Evolutionary conservation across 306 rosid species (phyloP).

Genomic region (Quercus mongolica): DNA sequence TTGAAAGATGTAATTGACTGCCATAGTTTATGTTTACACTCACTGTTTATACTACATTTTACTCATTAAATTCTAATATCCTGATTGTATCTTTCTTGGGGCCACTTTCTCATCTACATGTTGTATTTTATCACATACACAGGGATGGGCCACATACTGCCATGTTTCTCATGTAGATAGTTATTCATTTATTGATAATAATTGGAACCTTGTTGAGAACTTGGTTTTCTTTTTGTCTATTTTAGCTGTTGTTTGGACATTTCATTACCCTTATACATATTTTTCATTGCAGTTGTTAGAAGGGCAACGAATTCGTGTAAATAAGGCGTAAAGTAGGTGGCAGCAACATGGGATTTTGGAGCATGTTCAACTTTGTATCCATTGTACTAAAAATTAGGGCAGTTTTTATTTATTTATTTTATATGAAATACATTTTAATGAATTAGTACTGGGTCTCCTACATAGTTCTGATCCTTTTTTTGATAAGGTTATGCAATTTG

Average conservation of each 20-base stretch:
- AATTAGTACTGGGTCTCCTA: conserved; percentile 7
- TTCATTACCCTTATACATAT: neutral
- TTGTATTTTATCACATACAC: too few species aligned
- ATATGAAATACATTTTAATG: conserved; percentile 14
- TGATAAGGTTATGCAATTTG: neutral
- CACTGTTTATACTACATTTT: too few species aligned
- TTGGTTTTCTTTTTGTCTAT: conserved; percentile 13
- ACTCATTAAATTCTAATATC: too few species aligned
- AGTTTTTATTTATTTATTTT: neutral
- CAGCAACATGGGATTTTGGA: conserved; percentile 6
- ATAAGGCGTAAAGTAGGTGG: conserved; percentile 56
- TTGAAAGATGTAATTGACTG: neutral
- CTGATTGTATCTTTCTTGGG: too few species aligned
- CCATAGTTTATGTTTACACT: too few species aligned
- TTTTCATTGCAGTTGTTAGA: conserved; percentile 68
- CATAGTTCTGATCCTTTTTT: conserved; percentile 5
- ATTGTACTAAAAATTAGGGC: conserved; percentile 10
- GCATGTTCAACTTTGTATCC: conserved; percentile 19
- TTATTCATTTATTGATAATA: conserved; percentile 1
- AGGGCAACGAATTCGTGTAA: conserved; percentile 81
- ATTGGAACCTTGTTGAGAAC: conserved; percentile 5
- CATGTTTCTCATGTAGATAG: too few species aligned
- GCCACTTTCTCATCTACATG: too few species aligned
- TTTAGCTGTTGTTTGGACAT: conserved; percentile 1
- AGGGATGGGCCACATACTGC: too few species aligned